Evolutionary conservation across 352 stramenopile genomes (phyloP).

Genomic region (Peronospora farinosa): DNA sequence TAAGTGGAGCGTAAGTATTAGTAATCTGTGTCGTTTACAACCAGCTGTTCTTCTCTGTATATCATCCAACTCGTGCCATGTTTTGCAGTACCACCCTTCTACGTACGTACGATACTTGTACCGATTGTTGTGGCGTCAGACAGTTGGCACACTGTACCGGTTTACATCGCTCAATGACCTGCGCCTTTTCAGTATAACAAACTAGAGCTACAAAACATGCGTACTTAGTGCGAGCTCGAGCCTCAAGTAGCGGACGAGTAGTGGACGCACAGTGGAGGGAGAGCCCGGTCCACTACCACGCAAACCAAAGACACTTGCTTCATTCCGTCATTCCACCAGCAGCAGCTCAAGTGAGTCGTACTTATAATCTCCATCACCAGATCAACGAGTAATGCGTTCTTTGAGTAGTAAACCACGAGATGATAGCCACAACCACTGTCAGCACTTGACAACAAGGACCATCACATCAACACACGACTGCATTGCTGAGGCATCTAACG

Average conservation of each 20-base stretch:
- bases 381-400: slow-evolving; percentile 17
- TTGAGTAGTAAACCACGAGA: slow-evolving; percentile 1
- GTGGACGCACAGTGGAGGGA: slow-evolving; percentile 16
- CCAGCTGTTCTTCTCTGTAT: too few species aligned
- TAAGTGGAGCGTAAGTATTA: too few species aligned
- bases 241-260: slow-evolving; percentile 14
- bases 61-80: too few species aligned
- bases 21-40: too few species aligned
- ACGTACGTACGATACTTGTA: not conserved
- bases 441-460: slow-evolving; percentile 2
- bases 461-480: slow-evolving; percentile 3
- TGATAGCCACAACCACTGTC: slow-evolving; percentile 5
- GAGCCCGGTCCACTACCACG: slow-evolving; percentile 27
- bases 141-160: too few species aligned
- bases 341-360: slow-evolving; percentile 6
- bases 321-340: slow-evolving; percentile 24
- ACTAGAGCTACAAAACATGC: slow-evolving; percentile 5
- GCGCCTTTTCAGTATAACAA: slow-evolving; percentile 3
- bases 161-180: too few species aligned
- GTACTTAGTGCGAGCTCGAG: slow-evolving; percentile 2
- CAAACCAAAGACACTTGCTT: slow-evolving; percentile 24
- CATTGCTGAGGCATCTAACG: not conserved
- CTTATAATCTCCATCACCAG: slow-evolving; percentile 1
- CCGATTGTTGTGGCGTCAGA: too few species aligned
- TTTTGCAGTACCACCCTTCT: slow-evolving; percentile 4